Evolutionary conservation across 2,329 filamentous ascomycete species (phyloP), one percentile per base, ranked within the genome.

Genomic region (Sarocladium kiliense): DNA sequence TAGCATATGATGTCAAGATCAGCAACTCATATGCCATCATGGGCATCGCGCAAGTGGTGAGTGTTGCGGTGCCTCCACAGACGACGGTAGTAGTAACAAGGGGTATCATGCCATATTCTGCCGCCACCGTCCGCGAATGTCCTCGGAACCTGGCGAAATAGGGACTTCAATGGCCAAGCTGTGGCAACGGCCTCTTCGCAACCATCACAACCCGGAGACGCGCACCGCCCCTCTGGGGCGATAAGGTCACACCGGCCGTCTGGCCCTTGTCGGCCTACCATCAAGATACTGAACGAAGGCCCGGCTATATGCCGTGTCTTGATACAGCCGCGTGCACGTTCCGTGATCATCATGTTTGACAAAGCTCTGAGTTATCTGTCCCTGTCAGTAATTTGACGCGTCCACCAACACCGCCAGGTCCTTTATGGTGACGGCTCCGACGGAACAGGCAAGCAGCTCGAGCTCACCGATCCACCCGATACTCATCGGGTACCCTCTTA

Each of bases 361-460:
- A 30, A 9, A 23, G 14, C 21, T 18, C 19, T 27, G 12, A 34
- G 47, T 23, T 21, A 21, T 34, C 25, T 10, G 5, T 36, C 9
- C 10, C 11, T 51, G 47, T 51, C 30, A 5, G 30, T 14, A 34
- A 19, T 19, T 23, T 36, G 30, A 34, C 27, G 47, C 47, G 27
- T 36, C 16, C 5, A 10, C 23, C 30, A 51, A 5, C 16, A 23
- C 3, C 19, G 12, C 18, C 3, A 30, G 12, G 12, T 27, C 11
- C 14, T 36, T 18, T 12, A 3, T 36, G 27, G 18, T 36, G 26
- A 34, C n/a, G n/a, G 30, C 25, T 3, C 18, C 7, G 27, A 51
- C 47, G 10, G 47, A 51, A 51, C 26, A 23, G 47, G 47, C n/a
- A 51, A 51, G 47, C 47, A 51, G 47, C 47, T 51, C 47, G 47